A percentile compares a stretch with the other conserved stretches of the same genome.
These are phyloP conservation scores for Lipomyces kockii DNA, from an alignment of 805 yeast species.

Conservation along the genomic window DNA sequence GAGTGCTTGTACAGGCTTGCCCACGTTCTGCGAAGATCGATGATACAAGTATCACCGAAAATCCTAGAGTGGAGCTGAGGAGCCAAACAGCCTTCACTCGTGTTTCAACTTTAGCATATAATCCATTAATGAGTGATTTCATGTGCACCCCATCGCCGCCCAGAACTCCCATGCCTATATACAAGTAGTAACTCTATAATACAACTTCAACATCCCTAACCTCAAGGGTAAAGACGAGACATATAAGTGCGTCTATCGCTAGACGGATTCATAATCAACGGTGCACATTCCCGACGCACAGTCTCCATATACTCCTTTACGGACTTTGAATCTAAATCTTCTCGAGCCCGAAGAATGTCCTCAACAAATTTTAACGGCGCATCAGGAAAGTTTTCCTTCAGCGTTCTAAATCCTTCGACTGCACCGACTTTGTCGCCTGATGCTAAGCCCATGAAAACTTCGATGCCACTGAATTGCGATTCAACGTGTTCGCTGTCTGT, in stretches of 20 bases:
- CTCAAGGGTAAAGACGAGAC: slow-evolving; percentile 17
- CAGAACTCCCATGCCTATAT: not conserved
- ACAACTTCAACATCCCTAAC: not conserved
- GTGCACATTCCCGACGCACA: slow-evolving; percentile 23
- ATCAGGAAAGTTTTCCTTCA: slow-evolving; percentile 72
- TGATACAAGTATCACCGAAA: too few species aligned
- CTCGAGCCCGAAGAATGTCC: slow-evolving; percentile 58
- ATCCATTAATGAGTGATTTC: too few species aligned
- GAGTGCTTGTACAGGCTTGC: too few species aligned
- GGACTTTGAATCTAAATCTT: slow-evolving; percentile 45
- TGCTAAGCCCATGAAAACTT: slow-evolving; percentile 62
- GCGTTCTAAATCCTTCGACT: slow-evolving; percentile 57
- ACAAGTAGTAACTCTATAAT: not conserved
- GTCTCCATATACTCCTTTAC: slow-evolving; percentile 44
- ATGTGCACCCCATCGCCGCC: too few species aligned
- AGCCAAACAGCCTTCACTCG: too few species aligned
- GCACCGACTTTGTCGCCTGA: slow-evolving; percentile 47
- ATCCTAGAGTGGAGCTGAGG: too few species aligned
- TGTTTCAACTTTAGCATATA: too few species aligned
- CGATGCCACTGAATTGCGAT: slow-evolving; percentile 61
- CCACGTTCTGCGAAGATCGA: too few species aligned
- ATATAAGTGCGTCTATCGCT: slow-evolving; percentile 18
- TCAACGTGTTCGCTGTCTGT: slow-evolving; percentile 51
- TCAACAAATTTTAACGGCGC: slow-evolving; percentile 73
- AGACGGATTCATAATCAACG: slow-evolving; percentile 13